Evolutionary conservation across 2,329 filamentous ascomycete genomes (phyloP), one percentile per base, ranked within the genome.

Genomic region (Rutstroemia sp.): DNA sequence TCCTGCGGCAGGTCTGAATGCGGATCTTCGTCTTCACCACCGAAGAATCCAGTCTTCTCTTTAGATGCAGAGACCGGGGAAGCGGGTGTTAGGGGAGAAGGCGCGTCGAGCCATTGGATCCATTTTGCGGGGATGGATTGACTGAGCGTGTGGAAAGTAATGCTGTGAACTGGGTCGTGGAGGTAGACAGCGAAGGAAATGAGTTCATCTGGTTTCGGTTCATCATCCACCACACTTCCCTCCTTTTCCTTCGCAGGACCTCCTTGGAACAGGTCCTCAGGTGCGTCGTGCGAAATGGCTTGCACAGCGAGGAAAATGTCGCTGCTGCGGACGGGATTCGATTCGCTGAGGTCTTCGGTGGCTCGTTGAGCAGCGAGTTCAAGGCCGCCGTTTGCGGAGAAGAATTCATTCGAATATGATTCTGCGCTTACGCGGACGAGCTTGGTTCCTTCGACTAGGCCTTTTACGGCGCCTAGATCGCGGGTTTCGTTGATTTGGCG

Each of bases 241-340:
- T 78, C 72, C 60, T 79, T 76, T 68, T 81, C 79, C 59, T 83
- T 79, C 61, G 80, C 79, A 56, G 80, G 64, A 64, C 78, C 71
- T 68, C 82, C 72, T 63, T 83, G 75, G 69, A 96, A 96, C 1
- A 95, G 75, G 1, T 83, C 80, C 56, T 78, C 75, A 59, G 87
- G 83, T 1, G 75, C 75, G 8, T 83, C 78, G 61, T 87, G 80
- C 51, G 76, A 79, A 65, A 97, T 83, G 9, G 94, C 90, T 73
- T 99, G 94, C 36, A 99, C 86, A n/a, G 92, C 84, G 34, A 99
- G 78, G 79, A 99, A 99, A 61, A 99, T 88, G 70, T 99, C 90
- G 58, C 89, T 95, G 68, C 87, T 95, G 57, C 94, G 83, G 12
- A 95, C 90, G 0, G 94, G 92, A 70, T 96, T 97, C 44, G 79